Conservation (phyloP, 73 alveolate species). For the Durusdinium trenchii region DNA sequence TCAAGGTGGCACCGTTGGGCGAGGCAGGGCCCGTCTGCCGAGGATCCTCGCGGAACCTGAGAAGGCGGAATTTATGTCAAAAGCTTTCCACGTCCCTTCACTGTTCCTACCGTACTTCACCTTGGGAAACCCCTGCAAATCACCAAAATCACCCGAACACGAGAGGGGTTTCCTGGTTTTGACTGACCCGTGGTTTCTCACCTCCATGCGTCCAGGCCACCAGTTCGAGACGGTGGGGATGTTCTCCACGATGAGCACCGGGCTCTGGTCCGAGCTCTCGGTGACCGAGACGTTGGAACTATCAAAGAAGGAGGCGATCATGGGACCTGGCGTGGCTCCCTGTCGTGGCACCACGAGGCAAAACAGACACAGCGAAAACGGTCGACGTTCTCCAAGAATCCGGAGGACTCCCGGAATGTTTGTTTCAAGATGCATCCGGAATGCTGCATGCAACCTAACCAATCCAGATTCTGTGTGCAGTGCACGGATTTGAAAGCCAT, state of each 20-base stretch:
- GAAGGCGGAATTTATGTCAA: neutral
- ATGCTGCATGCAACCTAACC: too few relatives aligned
- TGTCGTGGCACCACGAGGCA: too few relatives aligned
- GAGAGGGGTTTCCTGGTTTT: too few relatives aligned
- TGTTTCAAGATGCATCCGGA: too few relatives aligned
- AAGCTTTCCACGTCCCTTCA: neutral
- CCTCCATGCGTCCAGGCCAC: neutral
- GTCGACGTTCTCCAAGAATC: too few relatives aligned
- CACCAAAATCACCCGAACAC: neutral
- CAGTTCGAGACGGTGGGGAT: conserved; percentile 80
- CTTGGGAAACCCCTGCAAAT: neutral
- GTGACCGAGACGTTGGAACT: conserved; percentile 43
- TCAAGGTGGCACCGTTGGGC: conserved; percentile 75
- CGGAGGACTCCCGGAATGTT: too few relatives aligned
- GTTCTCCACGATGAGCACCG: conserved; percentile 75
- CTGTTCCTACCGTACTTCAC: neutral
- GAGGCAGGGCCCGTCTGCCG: conserved; percentile 85
- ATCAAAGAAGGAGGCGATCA: conserved; percentile 91
- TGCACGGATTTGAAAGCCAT: too few relatives aligned
- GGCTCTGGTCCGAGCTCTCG: neutral
- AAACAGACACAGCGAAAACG: too few relatives aligned
- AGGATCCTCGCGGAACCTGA: conserved; percentile 86
- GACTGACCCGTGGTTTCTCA: neutral
- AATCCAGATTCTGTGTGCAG: too few relatives aligned
- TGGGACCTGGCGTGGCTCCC: conserved; percentile 44